phyloP scores from a whole-genome alignment of 192 early-diverging fungal species.

The Umbelopsis isabellina region DNA sequence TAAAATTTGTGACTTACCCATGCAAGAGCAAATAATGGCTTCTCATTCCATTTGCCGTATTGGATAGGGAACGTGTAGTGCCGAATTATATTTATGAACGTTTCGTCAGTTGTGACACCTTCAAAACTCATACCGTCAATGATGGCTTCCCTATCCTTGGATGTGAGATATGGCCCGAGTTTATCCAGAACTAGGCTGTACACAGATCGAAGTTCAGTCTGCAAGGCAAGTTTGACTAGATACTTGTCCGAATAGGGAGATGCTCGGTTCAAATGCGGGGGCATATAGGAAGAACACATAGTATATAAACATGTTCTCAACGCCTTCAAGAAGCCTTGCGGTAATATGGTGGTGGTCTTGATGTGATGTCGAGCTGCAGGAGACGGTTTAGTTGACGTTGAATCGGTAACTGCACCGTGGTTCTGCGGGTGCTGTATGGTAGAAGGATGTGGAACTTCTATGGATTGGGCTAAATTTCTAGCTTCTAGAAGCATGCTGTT shows the following conservation, averaged over 20 bases:
- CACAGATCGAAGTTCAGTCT: conserved; percentile 1
- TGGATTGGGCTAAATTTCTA: conserved; percentile 10
- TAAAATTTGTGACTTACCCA: background rate
- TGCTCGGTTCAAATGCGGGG: background rate
- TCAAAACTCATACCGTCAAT: conserved; percentile 18
- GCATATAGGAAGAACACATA: background rate
- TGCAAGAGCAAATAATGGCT: conserved; percentile 12
- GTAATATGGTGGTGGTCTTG: conserved; percentile 1
- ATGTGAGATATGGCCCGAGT: background rate
- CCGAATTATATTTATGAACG: background rate
- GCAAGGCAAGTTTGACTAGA: conserved; percentile 12
- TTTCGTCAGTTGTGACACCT: conserved; percentile 7
- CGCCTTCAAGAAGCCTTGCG: conserved; percentile 3
- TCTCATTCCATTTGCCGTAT: conserved; percentile 18
- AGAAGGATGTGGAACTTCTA: conserved; percentile 5
- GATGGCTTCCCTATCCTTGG: background rate
- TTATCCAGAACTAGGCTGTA: conserved; percentile 4
- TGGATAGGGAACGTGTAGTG: conserved; percentile 16
- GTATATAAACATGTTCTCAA: conserved; percentile 2
- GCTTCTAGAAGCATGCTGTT: conserved; percentile 16
- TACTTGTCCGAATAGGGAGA: conserved; percentile 14
- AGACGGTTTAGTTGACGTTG: background rate
- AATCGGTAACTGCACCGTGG: background rate
- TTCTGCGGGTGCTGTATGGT: background rate
- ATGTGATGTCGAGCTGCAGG: background rate